Conservation (phyloP, 1,139 yeast species). For the Sugiyamaella japonica region DNA sequence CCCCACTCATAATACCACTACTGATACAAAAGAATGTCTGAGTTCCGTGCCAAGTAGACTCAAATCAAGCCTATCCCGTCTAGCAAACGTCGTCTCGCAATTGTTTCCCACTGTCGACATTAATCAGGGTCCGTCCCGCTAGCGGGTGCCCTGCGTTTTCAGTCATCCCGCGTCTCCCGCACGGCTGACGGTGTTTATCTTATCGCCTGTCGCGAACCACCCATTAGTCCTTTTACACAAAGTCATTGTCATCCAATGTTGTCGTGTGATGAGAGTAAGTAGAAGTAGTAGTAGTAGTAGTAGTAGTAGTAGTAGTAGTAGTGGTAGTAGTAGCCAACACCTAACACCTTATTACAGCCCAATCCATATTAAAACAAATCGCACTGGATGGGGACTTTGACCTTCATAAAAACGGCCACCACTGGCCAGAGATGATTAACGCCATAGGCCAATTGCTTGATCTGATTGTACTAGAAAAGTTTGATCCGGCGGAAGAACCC, state of each 20-base stretch:
- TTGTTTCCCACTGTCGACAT: too few relatives aligned
- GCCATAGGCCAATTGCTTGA: not conserved
- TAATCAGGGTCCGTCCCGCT: not conserved
- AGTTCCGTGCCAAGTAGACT: too few relatives aligned
- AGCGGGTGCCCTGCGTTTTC: not conserved
- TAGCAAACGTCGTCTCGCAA: too few relatives aligned
- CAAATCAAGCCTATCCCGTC: too few relatives aligned
- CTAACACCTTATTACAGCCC: not conserved
- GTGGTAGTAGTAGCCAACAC: too few relatives aligned
- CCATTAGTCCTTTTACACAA: not conserved
- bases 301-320: too few relatives aligned
- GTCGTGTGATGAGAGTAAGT: conserved; percentile 1
- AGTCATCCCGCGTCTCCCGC: not conserved
- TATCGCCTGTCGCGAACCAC: conserved; percentile 2
- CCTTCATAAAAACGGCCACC: conserved; percentile 7
- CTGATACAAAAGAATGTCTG: too few relatives aligned
- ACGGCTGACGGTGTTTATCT: not conserved
- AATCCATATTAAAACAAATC: conserved; percentile 6
- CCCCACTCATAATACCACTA: too few relatives aligned
- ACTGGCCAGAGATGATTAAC: conserved; percentile 11
- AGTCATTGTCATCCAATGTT: conserved; percentile 1
- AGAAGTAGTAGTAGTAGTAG: too few relatives aligned
- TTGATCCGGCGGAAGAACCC: conserved; percentile 53
- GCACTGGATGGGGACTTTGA: conserved; percentile 19
- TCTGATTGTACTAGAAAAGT: conserved; percentile 31